Evolutionary conservation across 2,329 filamentous ascomycete genomes (phyloP).

Genomic region (Bipolaris gigantea): DNA sequence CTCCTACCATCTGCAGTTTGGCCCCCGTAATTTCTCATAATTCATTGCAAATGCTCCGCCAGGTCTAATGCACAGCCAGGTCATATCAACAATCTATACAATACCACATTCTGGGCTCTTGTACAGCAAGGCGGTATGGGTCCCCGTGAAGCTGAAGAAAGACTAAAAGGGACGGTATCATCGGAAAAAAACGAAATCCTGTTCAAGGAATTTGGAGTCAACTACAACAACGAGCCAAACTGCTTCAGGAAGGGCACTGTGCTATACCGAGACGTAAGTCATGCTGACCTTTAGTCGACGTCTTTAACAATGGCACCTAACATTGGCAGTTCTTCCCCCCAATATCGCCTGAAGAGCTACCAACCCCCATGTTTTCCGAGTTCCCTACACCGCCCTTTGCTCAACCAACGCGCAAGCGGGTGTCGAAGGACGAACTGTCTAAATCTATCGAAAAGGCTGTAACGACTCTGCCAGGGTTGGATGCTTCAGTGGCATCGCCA

Average conservation of each 20-base stretch:
- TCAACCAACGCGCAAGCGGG: slow-evolving; percentile 19
- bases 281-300: not conserved
- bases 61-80: slow-evolving; percentile 52
- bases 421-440: slow-evolving; percentile 16
- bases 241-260: slow-evolving; percentile 94
- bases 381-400: slow-evolving; percentile 21
- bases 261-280: slow-evolving; percentile 74
- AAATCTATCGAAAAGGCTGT: slow-evolving; percentile 25
- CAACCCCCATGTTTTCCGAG: slow-evolving; percentile 14
- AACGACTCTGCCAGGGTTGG: slow-evolving; percentile 19
- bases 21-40: not conserved
- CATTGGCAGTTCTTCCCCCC: slow-evolving; percentile 33
- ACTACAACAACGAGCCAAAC: slow-evolving; percentile 95
- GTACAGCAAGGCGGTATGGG: slow-evolving; percentile 77
- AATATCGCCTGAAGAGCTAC: slow-evolving; percentile 12
- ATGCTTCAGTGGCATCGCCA: slow-evolving; percentile 9
- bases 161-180: slow-evolving; percentile 78
- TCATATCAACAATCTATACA: slow-evolving; percentile 98
- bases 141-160: slow-evolving; percentile 76
- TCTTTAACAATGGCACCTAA: slow-evolving; percentile 11
- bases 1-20: not conserved
- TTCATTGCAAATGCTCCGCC: not conserved
- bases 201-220: slow-evolving; percentile 84
- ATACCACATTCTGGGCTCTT: slow-evolving; percentile 93
- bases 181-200: slow-evolving; percentile 95